phyloP scores from a whole-genome alignment of 805 yeast species.

The Schwanniomyces occidentalis region DNA sequence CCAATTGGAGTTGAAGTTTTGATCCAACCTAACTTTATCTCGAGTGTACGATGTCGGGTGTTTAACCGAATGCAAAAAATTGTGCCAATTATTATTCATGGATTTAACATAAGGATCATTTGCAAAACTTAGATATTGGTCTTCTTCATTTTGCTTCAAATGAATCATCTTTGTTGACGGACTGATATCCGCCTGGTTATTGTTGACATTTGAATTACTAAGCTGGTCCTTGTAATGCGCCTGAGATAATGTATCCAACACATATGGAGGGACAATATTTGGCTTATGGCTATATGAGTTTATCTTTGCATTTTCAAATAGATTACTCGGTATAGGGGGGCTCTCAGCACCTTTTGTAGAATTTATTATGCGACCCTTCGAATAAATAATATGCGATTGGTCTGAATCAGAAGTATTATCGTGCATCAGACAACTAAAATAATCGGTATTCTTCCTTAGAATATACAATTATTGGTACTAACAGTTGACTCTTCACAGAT shows the following conservation, averaged over 20 bases:
- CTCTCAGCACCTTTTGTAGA: too few species aligned
- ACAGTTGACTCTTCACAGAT: too few species aligned
- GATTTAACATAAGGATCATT: slow-evolving; percentile 39
- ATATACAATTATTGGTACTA: too few species aligned
- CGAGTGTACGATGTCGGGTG: slow-evolving; percentile 41
- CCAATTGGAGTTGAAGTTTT: slow-evolving; percentile 34
- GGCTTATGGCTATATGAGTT: slow-evolving; percentile 37
- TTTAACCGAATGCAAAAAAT: slow-evolving; percentile 48
- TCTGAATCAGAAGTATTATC: too few species aligned
- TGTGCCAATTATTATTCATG: slow-evolving; percentile 51
- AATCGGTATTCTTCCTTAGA: too few species aligned
- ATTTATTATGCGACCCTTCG: too few species aligned
- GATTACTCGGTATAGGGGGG: too few species aligned
- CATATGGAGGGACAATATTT: slow-evolving; percentile 60
- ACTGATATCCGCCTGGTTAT: slow-evolving; percentile 9
- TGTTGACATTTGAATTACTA: slow-evolving; percentile 30
- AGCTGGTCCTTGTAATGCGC: slow-evolving; percentile 41
- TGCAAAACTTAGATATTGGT: slow-evolving; percentile 34
- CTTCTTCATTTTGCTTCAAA: slow-evolving; percentile 21
- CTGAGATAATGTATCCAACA: slow-evolving; percentile 52
- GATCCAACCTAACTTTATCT: slow-evolving; percentile 26
- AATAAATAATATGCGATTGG: too few species aligned
- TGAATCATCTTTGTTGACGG: slow-evolving; percentile 9
- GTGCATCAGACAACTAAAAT: too few species aligned
- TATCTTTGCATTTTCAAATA: slow-evolving; percentile 27